Evolutionary conservation across 768 basidiomycete genomes (phyloP), one percentile per base, ranked within the genome.

Genomic region (Mycena pura): DNA sequence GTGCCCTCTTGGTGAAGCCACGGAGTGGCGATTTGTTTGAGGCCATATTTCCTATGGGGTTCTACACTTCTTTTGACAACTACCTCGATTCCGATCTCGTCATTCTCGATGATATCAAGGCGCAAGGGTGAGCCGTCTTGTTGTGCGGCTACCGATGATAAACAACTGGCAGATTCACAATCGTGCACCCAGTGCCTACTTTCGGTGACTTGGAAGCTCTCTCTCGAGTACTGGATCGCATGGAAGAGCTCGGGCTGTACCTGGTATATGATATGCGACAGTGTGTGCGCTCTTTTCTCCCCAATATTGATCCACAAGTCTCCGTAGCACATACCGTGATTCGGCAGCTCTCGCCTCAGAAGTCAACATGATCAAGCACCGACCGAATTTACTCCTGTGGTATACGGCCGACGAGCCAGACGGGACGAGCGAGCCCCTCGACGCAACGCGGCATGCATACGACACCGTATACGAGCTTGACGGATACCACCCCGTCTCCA

Each of bases 181-280:
- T 48, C 75, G 76, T 87, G n/a, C 87, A 88, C 61, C 86, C 85
- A 2, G 73, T 86, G 2, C 86, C 87, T 0, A 74, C 82, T 0
- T 86, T 82, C 46, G 79, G 79, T 47, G 80, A 84, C 62, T 50
- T 82, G 38, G 78, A 77, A 0, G 77, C 77, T 0, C 65, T 85
- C 5, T 73, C 76, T 22, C 25, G 69, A 47, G 78, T 84, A 40
- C 62, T 86, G 2, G 78, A 86, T 61, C 72, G 77, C 38, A 85
- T 87, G 81, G 82, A 86, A 69, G 77, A 84, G 52, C 78, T 86
- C 2, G 71, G 69, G 17, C 47, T 72, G 29, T 86, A 83, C 67
- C 73, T 88, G 53, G 84, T 87, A 78, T 88, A 88, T 63, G 85
- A 87, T 65, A 87, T 88, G 86, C 78, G 86, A 9, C 71, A 72